A percentile compares a stretch with the other conserved stretches of the same genome.
Evolutionary conservation across 1,139 yeast species (phyloP).

Genomic region (Suhomyces bribrorum): DNA sequence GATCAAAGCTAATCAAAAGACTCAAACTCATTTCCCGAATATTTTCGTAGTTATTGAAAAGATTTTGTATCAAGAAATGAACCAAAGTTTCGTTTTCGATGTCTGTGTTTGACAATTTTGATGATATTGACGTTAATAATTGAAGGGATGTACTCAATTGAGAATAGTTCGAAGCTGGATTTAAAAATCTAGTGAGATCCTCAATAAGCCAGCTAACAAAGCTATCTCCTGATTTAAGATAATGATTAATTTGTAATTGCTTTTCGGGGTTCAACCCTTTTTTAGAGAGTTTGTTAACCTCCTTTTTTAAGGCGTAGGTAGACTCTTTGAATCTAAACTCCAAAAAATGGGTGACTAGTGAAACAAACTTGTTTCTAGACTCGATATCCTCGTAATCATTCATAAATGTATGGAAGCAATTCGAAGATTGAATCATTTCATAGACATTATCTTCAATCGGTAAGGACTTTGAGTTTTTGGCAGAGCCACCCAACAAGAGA

Average conservation of each 20-base stretch:
- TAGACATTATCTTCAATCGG: slow-evolving; percentile 51
- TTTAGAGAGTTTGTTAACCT: slow-evolving; percentile 30
- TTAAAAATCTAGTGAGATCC: slow-evolving; percentile 44
- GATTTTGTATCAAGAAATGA: slow-evolving; percentile 56
- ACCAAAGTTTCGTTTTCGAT: slow-evolving; percentile 42
- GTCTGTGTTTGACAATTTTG: slow-evolving; percentile 16
- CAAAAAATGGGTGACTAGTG: slow-evolving; percentile 61
- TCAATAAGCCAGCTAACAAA: slow-evolving; percentile 49
- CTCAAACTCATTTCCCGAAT: slow-evolving; percentile 56
- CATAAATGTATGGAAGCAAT: slow-evolving; percentile 48
- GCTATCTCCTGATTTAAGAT: slow-evolving; percentile 28
- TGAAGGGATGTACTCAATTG: slow-evolving; percentile 54
- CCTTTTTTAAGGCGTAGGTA: slow-evolving; percentile 55
- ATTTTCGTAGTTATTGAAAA: slow-evolving; percentile 75
- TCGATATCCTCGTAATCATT: slow-evolving; percentile 64
- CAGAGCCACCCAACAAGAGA: slow-evolving; percentile 53
- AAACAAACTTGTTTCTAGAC: slow-evolving; percentile 61
- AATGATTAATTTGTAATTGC: slow-evolving; percentile 6
- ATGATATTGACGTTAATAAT: slow-evolving; percentile 42
- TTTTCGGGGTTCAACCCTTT: slow-evolving; percentile 6
- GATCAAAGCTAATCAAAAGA: slow-evolving; percentile 46
- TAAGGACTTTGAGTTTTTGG: slow-evolving; percentile 52
- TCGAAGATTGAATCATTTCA: slow-evolving; percentile 38
- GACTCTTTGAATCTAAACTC: slow-evolving; percentile 64
- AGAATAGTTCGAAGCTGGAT: slow-evolving; percentile 73